These are phyloP conservation scores for Closterium sp. DNA, from an alignment of 139 green algal genomes.

Conservation along the genomic window DNA sequence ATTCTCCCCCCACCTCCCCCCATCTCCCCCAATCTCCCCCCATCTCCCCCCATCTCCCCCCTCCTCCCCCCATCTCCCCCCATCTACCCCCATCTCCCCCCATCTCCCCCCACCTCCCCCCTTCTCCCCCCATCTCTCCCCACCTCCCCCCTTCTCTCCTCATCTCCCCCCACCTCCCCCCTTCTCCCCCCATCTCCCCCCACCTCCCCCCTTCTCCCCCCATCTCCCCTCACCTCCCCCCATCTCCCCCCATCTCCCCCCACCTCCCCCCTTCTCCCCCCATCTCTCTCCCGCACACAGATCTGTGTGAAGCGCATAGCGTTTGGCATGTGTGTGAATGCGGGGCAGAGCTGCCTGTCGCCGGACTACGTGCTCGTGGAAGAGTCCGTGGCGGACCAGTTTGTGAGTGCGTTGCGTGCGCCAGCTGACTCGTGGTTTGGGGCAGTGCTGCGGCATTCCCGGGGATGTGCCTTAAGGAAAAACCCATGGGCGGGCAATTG, in stretches of 20 bases:
- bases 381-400: slow-evolving; percentile 14
- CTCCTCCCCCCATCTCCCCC: too few relatives aligned
- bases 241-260: too few relatives aligned
- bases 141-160: not conserved
- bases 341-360: slow-evolving; percentile 49
- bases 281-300: not conserved
- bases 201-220: too few relatives aligned
- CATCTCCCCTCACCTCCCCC: too few relatives aligned
- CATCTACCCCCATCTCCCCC: not conserved
- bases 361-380: slow-evolving; percentile 54
- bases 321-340: slow-evolving; percentile 43
- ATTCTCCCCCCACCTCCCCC: too few relatives aligned
- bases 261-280: too few relatives aligned
- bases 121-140: too few relatives aligned
- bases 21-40: too few relatives aligned
- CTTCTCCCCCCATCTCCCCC: too few relatives aligned
- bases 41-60: too few relatives aligned
- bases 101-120: too few relatives aligned
- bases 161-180: too few relatives aligned
- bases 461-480: not conserved
- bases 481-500: not conserved
- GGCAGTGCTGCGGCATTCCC: not conserved
- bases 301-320: slow-evolving; percentile 8
- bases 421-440: not conserved
- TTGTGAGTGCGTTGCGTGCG: slow-evolving; percentile 7